Conservation (phyloP, 2,329 filamentous ascomycete genomes). For the Exophiala phaeomuriformis region DNA sequence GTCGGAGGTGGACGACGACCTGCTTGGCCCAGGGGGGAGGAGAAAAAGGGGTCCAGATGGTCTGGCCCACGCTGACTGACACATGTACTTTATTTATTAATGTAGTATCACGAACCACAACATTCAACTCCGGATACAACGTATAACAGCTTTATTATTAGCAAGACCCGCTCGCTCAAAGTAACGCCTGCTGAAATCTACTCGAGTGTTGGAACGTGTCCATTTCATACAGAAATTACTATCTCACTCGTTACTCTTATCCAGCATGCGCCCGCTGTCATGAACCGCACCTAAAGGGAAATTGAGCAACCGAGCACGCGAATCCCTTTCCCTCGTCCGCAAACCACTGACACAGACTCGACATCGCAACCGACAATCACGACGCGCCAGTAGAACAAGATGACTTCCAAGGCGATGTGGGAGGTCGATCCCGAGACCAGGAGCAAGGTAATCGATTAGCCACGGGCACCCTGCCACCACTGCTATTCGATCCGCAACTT, state of each 20-base stretch:
- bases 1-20: too few relatives aligned
- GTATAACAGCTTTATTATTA: too few relatives aligned
- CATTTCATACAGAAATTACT: too few relatives aligned
- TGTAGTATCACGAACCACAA: not conserved
- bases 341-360: not conserved
- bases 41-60: too few relatives aligned
- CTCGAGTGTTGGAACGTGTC: too few relatives aligned
- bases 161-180: too few relatives aligned
- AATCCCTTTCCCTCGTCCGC: not conserved
- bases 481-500: too few relatives aligned
- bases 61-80: not conserved
- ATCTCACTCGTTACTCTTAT: too few relatives aligned
- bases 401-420: slow-evolving; percentile 60
- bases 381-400: slow-evolving; percentile 4
- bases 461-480: too few relatives aligned
- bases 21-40: too few relatives aligned
- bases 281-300: not conserved
- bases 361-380: not conserved
- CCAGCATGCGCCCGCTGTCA: not conserved
- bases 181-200: too few relatives aligned
- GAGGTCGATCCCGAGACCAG: slow-evolving; percentile 97
- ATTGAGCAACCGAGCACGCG: not conserved
- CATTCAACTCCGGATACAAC: not conserved
- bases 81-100: not conserved
- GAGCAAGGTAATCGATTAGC: slow-evolving; percentile 61